Evolutionary conservation across 2,329 filamentous ascomycete species (phyloP).

Genomic region (Ophiostoma piceae): DNA sequence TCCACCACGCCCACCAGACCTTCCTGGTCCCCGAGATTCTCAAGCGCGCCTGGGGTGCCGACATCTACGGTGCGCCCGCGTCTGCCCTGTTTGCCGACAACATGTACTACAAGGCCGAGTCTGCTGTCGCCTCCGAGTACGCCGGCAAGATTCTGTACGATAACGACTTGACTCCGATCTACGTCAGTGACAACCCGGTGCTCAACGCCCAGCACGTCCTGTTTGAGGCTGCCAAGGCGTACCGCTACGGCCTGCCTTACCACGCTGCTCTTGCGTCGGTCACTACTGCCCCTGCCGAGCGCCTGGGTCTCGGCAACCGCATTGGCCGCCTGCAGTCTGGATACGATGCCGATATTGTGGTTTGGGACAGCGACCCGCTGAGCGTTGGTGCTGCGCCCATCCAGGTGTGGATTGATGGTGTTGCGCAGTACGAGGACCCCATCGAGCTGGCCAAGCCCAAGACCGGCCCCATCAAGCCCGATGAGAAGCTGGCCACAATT

Average conservation of each 20-base stretch:
- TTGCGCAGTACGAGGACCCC: slow-evolving; percentile 51
- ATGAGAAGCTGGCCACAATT: slow-evolving; percentile 39
- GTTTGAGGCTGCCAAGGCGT: slow-evolving; percentile 58
- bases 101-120: slow-evolving; percentile 67
- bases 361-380: slow-evolving; percentile 60
- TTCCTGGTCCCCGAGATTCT: slow-evolving; percentile 61
- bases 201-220: slow-evolving; percentile 65
- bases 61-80: slow-evolving; percentile 27
- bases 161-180: slow-evolving; percentile 58
- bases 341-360: slow-evolving; percentile 56
- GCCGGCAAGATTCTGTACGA: slow-evolving; percentile 63
- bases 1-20: slow-evolving; percentile 65
- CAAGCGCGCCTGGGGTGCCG: slow-evolving; percentile 49
- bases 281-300: slow-evolving; percentile 54
- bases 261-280: slow-evolving; percentile 55
- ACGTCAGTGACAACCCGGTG: slow-evolving; percentile 67
- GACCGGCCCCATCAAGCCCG: slow-evolving; percentile 37
- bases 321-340: slow-evolving; percentile 58
- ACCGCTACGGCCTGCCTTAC: slow-evolving; percentile 56
- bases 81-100: slow-evolving; percentile 54
- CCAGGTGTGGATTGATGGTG: slow-evolving; percentile 61
- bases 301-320: slow-evolving; percentile 52
- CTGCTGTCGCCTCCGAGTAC: slow-evolving; percentile 59
- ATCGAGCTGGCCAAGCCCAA: slow-evolving; percentile 50
- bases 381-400: slow-evolving; percentile 54